Evolutionary conservation across 2,329 filamentous ascomycete species (phyloP), one percentile per base, ranked within the genome.

Genomic region (Botrytis fragariae): DNA sequence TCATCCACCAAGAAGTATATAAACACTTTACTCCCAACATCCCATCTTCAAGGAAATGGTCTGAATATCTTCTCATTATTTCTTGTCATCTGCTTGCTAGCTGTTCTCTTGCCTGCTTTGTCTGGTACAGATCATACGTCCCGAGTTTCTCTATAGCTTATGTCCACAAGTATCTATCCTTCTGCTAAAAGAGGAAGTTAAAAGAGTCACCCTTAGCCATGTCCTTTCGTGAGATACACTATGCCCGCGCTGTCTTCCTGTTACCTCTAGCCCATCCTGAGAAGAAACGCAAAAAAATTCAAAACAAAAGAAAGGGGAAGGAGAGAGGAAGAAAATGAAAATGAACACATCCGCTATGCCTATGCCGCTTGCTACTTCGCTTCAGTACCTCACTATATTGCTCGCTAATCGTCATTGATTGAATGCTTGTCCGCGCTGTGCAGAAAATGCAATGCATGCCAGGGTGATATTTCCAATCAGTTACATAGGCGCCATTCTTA

Each of bases 161-260:
- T 51, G 32, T 35, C 18, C 45, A 67, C 64, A 54, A 39, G 32
- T 51, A 39, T 54, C 22, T 10, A 29, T 39, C 7, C 64, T 32
- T 32, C 25, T 32, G 18, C 32, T 54, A 20, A 54, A 29, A 5
- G 44, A 9, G 51, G 14, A 39, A 39, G 10, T 37, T 35, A 4
- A 67, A 25, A 51, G 32, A 5, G 16, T 67, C 54, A 29, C 48
- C 35, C 25, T 39, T 39, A 57, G 48, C 18, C 48, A 68, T 57
- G 54, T 57, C n/a, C 39, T 68, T 57, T 16, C 25, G 37, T 57
- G 35, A 22, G 65, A 68, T 68, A 68, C 65, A 68, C 65, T 29
- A 68, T 57, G 65, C 16, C n/a, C 42, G 9, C 22, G 35, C 37
- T 57, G 25, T 14, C n/a, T 68, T n/a, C 35, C 35, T 35, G 4